phyloP scores from a whole-genome alignment of 306 rosid species.

The Chamaecrista fasciculata region DNA sequence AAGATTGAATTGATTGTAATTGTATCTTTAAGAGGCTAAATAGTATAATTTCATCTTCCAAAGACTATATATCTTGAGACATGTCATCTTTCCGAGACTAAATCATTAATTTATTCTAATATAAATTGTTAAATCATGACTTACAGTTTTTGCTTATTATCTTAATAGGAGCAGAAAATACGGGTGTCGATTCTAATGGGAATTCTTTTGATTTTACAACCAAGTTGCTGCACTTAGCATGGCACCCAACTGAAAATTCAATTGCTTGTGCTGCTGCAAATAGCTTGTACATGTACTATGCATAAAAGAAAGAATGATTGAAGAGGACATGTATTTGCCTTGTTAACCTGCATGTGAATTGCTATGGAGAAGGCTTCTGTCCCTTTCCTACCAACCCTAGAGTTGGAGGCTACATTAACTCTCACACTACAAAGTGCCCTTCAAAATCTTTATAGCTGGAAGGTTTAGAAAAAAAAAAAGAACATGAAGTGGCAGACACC shows the following conservation, averaged over 20 bases:
- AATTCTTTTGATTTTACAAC: conserved; percentile 94
- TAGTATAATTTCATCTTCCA: too few relatives aligned
- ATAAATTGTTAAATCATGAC: background rate
- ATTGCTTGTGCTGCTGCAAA: conserved; percentile 99
- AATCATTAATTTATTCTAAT: background rate
- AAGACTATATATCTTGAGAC: too few relatives aligned
- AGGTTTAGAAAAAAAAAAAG: conserved; percentile 39
- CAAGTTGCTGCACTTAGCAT: conserved; percentile 95
- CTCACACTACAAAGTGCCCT: conserved; percentile 54
- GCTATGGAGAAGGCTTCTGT: conserved; percentile 64
- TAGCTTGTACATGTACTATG: conserved; percentile 99
- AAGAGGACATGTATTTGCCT: conserved; percentile 45
- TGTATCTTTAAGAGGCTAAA: too few relatives aligned
- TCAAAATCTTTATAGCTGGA: conserved; percentile 41
- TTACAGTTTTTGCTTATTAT: conserved; percentile 3
- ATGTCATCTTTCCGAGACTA: too few relatives aligned
- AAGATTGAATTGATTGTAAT: too few relatives aligned
- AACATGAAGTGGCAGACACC: conserved; percentile 52
- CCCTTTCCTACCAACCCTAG: conserved; percentile 54
- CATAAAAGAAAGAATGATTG: conserved; percentile 61
- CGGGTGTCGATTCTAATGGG: conserved; percentile 89
- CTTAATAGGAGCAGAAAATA: conserved; percentile 70
- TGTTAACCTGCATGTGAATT: conserved; percentile 46
- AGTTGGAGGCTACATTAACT: conserved; percentile 65
- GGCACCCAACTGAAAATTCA: conserved; percentile 96